phyloP scores from a whole-genome alignment of 2,329 filamentous ascomycete genomes.

The Fusarium sp. region DNA sequence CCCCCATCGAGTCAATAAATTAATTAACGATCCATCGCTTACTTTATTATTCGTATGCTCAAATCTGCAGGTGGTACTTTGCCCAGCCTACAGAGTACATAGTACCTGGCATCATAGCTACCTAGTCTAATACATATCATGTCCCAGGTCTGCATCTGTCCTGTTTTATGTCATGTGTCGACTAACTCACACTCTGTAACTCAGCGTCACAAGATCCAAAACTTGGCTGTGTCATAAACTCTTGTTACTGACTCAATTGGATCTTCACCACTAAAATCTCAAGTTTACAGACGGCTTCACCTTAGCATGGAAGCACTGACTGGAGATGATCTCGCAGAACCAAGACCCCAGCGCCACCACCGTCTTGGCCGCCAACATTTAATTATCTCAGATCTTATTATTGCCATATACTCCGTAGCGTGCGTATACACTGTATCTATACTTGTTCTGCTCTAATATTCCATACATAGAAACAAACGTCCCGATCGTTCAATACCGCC shows the following conservation, averaged over 20 bases:
- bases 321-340: constrained; percentile 9
- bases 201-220: constrained; percentile 14
- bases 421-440: background rate
- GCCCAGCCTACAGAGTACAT: background rate
- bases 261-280: constrained; percentile 9
- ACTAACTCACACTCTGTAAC: constrained; percentile 4
- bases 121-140: constrained; percentile 33
- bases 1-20: background rate
- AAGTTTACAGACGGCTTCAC: constrained; percentile 2
- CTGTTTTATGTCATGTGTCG: constrained; percentile 15
- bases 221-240: constrained; percentile 23
- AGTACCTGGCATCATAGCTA: background rate
- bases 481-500: background rate
- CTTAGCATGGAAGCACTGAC: constrained; percentile 27
- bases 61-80: constrained; percentile 6
- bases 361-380: constrained; percentile 10
- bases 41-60: constrained; percentile 6
- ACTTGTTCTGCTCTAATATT: background rate
- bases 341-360: constrained; percentile 20
- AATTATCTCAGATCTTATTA: constrained; percentile 1
- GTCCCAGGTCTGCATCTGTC: constrained; percentile 29
- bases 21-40: constrained; percentile 6
- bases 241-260: constrained; percentile 8
- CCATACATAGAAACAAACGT: constrained; percentile 40
- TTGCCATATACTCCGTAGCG: background rate